Percentiles rank a stretch among this genome's conserved stretches.
These are phyloP conservation scores for Paramecium tetraurelia DNA, from an alignment of 73 alveolate species.

Conservation along the genomic window DNA sequence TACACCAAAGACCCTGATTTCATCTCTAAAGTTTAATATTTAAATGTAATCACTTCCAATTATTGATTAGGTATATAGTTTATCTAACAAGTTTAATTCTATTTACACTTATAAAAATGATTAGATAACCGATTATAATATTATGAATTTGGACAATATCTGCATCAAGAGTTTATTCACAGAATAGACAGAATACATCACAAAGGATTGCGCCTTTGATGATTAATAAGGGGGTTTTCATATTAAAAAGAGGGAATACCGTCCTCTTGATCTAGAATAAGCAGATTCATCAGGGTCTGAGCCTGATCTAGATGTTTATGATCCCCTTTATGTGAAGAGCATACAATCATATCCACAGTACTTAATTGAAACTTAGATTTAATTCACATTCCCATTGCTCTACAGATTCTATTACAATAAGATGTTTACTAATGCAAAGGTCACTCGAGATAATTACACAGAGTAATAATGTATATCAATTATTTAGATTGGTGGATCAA, in stretches of 20 bases:
- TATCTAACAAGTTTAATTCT: not conserved
- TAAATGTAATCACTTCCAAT: not conserved
- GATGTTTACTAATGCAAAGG: not conserved
- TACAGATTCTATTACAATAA: slow-evolving; percentile 1
- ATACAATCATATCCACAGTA: slow-evolving; percentile 21
- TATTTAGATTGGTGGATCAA: not conserved
- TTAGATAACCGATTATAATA: not conserved
- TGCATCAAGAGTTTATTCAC: not conserved
- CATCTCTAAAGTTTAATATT: not conserved
- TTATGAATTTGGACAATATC: not conserved
- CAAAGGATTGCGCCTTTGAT: not conserved
- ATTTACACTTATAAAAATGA: not conserved
- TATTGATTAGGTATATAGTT: not conserved
- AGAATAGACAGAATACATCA: not conserved
- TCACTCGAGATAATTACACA: not conserved
- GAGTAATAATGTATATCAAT: not conserved
- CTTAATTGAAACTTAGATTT: not conserved
- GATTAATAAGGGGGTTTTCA: not conserved
- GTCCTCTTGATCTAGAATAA: not conserved
- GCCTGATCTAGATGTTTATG: not conserved
- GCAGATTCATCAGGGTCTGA: slow-evolving; percentile 19
- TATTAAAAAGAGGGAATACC: not conserved
- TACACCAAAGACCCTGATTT: not conserved
- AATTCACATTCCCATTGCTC: not conserved
- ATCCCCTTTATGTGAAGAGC: slow-evolving; percentile 7